Evolutionary conservation across 2,329 filamentous ascomycete genomes (phyloP).

Genomic region (Stagonosporopsis vannaccii): DNA sequence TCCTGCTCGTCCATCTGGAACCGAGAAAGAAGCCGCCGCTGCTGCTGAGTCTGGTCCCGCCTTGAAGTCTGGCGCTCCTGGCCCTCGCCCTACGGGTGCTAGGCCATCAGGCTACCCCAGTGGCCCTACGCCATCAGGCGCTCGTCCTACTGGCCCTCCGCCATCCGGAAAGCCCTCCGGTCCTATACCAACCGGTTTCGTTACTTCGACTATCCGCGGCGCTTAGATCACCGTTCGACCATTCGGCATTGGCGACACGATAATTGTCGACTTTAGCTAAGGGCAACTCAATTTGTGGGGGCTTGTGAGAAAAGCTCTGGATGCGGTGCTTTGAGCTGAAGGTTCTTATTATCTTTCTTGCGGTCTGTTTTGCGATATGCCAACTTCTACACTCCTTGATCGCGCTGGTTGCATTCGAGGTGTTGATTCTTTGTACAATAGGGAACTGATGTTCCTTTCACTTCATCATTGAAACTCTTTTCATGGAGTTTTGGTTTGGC

Average conservation of each 20-base stretch:
- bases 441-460: not conserved
- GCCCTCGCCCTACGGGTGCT: not conserved
- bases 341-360: conserved; percentile 4
- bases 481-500: no score
- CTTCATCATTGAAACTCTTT: not conserved
- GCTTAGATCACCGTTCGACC: conserved; percentile 2
- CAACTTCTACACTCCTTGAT: conserved; percentile 14
- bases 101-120: conserved; percentile 1
- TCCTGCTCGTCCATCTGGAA: not conserved
- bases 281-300: not conserved
- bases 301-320: not conserved
- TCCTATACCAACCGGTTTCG: conserved; percentile 4
- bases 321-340: not conserved
- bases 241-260: not conserved
- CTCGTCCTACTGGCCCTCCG: conserved; percentile 3
- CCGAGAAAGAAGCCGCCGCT: not conserved
- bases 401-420: conserved; percentile 6
- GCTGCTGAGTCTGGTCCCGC: not conserved
- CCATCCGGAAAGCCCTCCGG: conserved; percentile 4
- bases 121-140: not conserved
- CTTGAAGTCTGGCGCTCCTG: not conserved
- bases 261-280: conserved; percentile 5
- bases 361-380: not conserved
- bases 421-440: conserved; percentile 2
- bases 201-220: conserved; percentile 12